Percentiles rank a stretch among this genome's conserved stretches.
phyloP scores from a whole-genome alignment of 2,329 filamentous ascomycete species.

The Cercospora citrullina region DNA sequence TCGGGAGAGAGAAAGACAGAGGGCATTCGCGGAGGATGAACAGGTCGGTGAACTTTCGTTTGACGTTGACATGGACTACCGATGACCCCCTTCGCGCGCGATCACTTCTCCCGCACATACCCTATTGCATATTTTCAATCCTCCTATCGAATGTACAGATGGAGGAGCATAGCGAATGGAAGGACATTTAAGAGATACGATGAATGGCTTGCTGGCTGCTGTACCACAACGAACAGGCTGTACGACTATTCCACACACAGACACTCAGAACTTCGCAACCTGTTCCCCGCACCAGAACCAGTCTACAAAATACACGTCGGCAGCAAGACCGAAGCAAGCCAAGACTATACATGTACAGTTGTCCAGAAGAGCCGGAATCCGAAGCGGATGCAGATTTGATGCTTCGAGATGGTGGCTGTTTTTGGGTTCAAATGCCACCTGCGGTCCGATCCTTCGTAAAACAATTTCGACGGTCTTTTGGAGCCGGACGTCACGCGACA shows the following conservation, averaged over 20 bases:
- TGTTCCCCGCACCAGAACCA: constrained; percentile 1
- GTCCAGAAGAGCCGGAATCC: constrained; percentile 9
- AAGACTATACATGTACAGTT: constrained; percentile 7
- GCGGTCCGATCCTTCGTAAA: constrained; percentile 20
- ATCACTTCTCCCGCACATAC: constrained; percentile 16
- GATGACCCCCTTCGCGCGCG: constrained; percentile 43
- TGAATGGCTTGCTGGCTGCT: constrained; percentile 7
- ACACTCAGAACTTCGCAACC: constrained; percentile 9
- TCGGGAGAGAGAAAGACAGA: constrained; percentile 22
- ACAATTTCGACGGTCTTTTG: constrained; percentile 13
- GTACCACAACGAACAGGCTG: constrained; percentile 15
- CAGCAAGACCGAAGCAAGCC: constrained; percentile 3
- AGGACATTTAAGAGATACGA: constrained; percentile 14
- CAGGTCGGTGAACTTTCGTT: constrained; percentile 67
- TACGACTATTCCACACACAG: constrained; percentile 10
- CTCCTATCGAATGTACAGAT: constrained; percentile 17
- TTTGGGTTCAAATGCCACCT: constrained; percentile 12
- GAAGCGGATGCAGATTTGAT: neutral
- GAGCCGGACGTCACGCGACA: constrained; percentile 17
- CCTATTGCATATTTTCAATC: constrained; percentile 9
- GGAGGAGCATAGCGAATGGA: constrained; percentile 15
- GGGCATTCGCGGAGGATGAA: constrained; percentile 54
- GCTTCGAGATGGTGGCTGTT: constrained; percentile 13
- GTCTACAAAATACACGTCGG: neutral
- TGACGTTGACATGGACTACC: constrained; percentile 62